Conservation (phyloP, 2,329 filamentous ascomycete genomes). For the Emmonsia crescens region DNA sequence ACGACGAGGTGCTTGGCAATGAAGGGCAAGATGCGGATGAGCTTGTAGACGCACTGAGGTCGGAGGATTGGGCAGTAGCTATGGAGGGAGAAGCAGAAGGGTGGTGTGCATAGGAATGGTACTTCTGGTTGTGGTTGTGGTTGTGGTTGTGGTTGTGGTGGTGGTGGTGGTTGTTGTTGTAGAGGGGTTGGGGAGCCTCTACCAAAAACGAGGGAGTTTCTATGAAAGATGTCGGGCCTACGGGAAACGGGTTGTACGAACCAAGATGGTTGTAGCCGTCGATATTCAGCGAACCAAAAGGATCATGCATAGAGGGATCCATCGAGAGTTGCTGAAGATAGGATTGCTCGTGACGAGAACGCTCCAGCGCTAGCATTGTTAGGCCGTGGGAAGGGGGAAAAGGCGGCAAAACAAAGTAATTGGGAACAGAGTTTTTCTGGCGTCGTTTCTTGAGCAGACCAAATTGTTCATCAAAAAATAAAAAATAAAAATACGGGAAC, state of each 20-base stretch:
- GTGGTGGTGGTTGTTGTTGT: not conserved
- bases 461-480: not conserved
- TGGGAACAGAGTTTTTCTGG: not conserved
- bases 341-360: slow-evolving; percentile 10
- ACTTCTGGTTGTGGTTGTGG: slow-evolving; percentile 4
- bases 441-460: not conserved
- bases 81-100: slow-evolving; percentile 26
- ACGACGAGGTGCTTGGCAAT: slow-evolving; percentile 47
- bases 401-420: not conserved
- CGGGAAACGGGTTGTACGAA: slow-evolving; percentile 8
- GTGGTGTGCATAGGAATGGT: slow-evolving; percentile 7
- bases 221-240: slow-evolving; percentile 10
- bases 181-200: slow-evolving; percentile 1
- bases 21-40: slow-evolving; percentile 54
- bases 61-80: slow-evolving; percentile 21
- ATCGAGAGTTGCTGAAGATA: slow-evolving; percentile 12
- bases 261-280: slow-evolving; percentile 8
- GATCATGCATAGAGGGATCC: slow-evolving; percentile 9
- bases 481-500: not conserved
- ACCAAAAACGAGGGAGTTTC: slow-evolving; percentile 3
- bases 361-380: slow-evolving; percentile 14
- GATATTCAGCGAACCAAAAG: slow-evolving; percentile 6
- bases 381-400: not conserved
- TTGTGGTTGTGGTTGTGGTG: not conserved
- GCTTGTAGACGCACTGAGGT: slow-evolving; percentile 43